Percentiles rank a stretch among this genome's conserved stretches.
Evolutionary conservation across 2,329 filamentous ascomycete species (phyloP).

Genomic region (Lachnellula occidentalis): DNA sequence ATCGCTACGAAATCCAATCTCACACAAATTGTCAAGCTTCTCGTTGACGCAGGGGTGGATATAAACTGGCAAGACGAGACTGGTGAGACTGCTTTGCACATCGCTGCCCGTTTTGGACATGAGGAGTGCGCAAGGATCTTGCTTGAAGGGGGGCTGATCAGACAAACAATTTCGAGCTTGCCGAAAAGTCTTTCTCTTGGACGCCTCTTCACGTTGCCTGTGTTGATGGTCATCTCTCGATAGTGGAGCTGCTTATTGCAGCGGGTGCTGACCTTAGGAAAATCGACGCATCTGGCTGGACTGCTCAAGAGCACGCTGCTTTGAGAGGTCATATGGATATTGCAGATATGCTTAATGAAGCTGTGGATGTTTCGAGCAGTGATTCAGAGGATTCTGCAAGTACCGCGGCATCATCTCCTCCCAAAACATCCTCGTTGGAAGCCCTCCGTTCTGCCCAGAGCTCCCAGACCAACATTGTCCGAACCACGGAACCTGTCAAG

Average conservation of each 20-base stretch:
- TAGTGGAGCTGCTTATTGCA: slow-evolving; percentile 72
- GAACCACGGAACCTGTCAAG: slow-evolving; percentile 74
- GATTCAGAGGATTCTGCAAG: slow-evolving; percentile 29
- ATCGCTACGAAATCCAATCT: slow-evolving; percentile 87
- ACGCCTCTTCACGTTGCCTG: slow-evolving; percentile 91
- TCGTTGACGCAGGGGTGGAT: slow-evolving; percentile 86
- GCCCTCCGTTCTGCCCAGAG: slow-evolving; percentile 44
- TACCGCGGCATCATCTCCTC: slow-evolving; percentile 36
- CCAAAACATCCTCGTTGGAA: slow-evolving; percentile 55
- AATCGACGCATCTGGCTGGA: slow-evolving; percentile 86
- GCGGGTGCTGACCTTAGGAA: slow-evolving; percentile 71
- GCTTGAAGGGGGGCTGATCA: slow-evolving; percentile 62
- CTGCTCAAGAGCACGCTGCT: slow-evolving; percentile 85
- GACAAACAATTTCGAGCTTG: slow-evolving; percentile 68
- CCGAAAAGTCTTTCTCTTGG: slow-evolving; percentile 85
- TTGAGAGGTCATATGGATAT: slow-evolving; percentile 83
- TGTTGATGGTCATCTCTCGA: slow-evolving; percentile 74
- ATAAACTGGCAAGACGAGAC: slow-evolving; percentile 89
- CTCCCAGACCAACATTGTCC: slow-evolving; percentile 33
- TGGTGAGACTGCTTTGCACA: slow-evolving; percentile 86
- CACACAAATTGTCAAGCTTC: slow-evolving; percentile 73
- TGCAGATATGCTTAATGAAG: slow-evolving; percentile 58
- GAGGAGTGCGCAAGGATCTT: slow-evolving; percentile 73
- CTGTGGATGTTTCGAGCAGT: slow-evolving; percentile 21
- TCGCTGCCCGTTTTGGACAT: slow-evolving; percentile 86